A percentile compares a stretch with the other conserved stretches of the same genome.
These are phyloP conservation scores for Penicillium paradoxum DNA, from an alignment of 495 filamentous ascomycete genomes.

Conservation along the genomic window DNA sequence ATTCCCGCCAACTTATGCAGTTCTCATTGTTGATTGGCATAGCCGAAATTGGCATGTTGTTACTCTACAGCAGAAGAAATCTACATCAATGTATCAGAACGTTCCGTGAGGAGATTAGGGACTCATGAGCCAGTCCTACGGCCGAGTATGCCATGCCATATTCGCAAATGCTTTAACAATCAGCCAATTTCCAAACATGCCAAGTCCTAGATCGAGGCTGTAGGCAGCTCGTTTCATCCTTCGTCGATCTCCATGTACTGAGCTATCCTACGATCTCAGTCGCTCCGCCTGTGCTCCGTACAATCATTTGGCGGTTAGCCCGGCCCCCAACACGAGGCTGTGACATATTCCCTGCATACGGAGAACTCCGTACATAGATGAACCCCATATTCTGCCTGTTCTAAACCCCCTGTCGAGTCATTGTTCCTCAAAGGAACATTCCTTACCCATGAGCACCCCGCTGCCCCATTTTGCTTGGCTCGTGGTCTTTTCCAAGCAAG, in stretches of 20 bases:
- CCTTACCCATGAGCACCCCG: neutral
- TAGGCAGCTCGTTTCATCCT: conserved; percentile 1
- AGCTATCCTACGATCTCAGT: neutral
- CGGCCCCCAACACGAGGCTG: neutral
- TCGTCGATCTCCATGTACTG: neutral
- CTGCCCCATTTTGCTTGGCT: neutral
- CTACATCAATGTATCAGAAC: too few species aligned
- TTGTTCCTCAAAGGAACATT: neutral
- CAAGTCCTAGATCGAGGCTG: neutral
- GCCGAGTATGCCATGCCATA: too few species aligned
- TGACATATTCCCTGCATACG: neutral
- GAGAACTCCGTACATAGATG: too few species aligned
- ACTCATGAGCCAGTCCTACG: too few species aligned
- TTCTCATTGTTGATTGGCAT: too few species aligned
- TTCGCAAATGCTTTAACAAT: too few species aligned
- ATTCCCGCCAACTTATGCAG: too few species aligned
- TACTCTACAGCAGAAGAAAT: too few species aligned
- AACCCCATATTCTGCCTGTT: neutral
- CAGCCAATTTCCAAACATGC: neutral
- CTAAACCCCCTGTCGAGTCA: neutral
- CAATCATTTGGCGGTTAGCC: neutral
- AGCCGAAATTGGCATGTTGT: too few species aligned
- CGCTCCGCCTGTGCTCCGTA: neutral
- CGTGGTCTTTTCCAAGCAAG: neutral
- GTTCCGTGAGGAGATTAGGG: too few species aligned